Percentiles rank a stretch among this genome's conserved stretches.
Conservation (phyloP, 2,329 filamentous ascomycete species). For the Paecilomyces variotii region DNA sequence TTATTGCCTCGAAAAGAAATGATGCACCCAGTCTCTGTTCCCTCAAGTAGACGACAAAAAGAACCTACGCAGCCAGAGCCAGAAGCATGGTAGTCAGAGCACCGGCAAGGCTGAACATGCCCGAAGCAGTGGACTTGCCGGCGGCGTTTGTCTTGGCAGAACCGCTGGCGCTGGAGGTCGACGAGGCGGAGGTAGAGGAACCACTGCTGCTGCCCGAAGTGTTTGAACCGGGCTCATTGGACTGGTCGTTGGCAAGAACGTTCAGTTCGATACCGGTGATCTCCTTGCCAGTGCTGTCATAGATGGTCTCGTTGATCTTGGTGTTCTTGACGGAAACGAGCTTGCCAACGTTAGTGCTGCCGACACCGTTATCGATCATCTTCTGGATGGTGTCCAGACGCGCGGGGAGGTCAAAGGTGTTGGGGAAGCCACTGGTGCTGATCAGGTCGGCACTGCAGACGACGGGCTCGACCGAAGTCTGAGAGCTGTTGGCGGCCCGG, state of each 20-base stretch:
- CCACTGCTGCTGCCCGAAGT: slow-evolving; percentile 15
- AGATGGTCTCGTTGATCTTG: slow-evolving; percentile 50
- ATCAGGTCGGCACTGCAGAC: slow-evolving; percentile 62
- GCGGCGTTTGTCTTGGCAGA: neutral
- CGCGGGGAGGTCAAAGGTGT: slow-evolving; percentile 68
- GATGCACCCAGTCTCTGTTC: neutral
- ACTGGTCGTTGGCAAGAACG: slow-evolving; percentile 42
- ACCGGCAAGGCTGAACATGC: neutral
- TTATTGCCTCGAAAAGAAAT: neutral
- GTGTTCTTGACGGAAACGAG: slow-evolving; percentile 54
- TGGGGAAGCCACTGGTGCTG: slow-evolving; percentile 57
- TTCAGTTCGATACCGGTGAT: slow-evolving; percentile 58
- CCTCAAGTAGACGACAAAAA: neutral
- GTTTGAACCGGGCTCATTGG: slow-evolving; percentile 48
- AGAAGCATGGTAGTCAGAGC: neutral
- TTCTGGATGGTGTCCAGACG: slow-evolving; percentile 59
- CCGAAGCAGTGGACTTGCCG: neutral
- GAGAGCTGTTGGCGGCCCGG: slow-evolving; percentile 53
- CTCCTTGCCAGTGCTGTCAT: slow-evolving; percentile 45
- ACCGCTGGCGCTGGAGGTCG: neutral
- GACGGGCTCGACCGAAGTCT: slow-evolving; percentile 49
- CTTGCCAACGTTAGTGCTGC: slow-evolving; percentile 54
- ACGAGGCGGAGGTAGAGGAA: neutral
- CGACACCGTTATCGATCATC: slow-evolving; percentile 70
- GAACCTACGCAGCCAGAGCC: neutral